Evolutionary conservation across 192 early-diverging fungal species (phyloP).

Genomic region (Coemansia guatemalensis): DNA sequence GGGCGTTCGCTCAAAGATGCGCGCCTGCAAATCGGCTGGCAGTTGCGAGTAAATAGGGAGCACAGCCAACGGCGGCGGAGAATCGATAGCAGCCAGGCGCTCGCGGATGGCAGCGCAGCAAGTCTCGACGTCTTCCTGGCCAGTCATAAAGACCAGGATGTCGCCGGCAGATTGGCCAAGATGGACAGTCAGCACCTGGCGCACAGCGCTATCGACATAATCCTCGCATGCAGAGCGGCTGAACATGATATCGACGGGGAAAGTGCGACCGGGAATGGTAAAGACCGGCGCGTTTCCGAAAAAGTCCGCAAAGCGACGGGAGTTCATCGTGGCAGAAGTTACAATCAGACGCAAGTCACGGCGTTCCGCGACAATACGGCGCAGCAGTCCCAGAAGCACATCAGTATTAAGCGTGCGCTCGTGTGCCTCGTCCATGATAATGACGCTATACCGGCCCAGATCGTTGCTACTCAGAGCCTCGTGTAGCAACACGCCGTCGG

Average conservation of each 20-base stretch:
- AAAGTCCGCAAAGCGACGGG: constrained; percentile 89
- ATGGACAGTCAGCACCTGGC: constrained; percentile 95
- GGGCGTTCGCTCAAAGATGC: constrained; percentile 92
- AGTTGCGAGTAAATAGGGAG: constrained; percentile 94
- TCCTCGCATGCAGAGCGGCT: constrained; percentile 93
- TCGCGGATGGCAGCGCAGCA: constrained; percentile 70
- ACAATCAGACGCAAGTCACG: constrained; percentile 95
- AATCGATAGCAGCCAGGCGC: constrained; percentile 61
- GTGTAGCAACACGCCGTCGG: constrained; percentile 94
- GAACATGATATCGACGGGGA: constrained; percentile 92
- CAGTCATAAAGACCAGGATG: constrained; percentile 93
- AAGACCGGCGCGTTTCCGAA: constrained; percentile 92
- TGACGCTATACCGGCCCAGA: constrained; percentile 83
- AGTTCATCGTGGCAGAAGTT: constrained; percentile 94
- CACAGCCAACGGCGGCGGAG: constrained; percentile 72
- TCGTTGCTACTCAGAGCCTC: constrained; percentile 86
- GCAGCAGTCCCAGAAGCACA: constrained; percentile 92
- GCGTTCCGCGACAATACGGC: constrained; percentile 71
- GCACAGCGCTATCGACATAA: constrained; percentile 92
- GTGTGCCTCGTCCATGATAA: constrained; percentile 98
- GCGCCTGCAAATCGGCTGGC: constrained; percentile 92
- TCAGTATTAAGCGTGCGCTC: constrained; percentile 96
- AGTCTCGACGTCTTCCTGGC: constrained; percentile 98
- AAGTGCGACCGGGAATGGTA: constrained; percentile 94
- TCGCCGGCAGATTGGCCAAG: constrained; percentile 91